Evolutionary conservation across 1,284 basidiomycete genomes (phyloP), one percentile per base, ranked within the genome.

Genomic region (Veloporphyrellus conicus): DNA sequence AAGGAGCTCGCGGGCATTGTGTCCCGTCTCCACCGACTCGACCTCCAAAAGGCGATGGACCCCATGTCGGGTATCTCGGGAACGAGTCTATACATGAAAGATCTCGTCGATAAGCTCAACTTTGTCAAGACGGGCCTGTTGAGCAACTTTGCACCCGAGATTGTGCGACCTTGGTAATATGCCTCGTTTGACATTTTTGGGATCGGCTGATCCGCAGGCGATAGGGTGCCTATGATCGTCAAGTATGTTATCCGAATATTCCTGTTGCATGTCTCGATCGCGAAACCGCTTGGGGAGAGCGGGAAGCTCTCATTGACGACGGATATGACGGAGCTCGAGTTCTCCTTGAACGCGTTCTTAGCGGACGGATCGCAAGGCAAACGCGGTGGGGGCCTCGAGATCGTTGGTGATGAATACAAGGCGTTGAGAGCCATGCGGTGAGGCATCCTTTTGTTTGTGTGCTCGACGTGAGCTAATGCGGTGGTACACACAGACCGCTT

Each of bases 321-420:
- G 44, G 94, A 98, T 65, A 94, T 96, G 91, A 89, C 94, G 1
- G 90, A 93, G 65, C 77, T 98, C 44, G 95, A 98, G 69, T 95
- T 97, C 66, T 83, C 87, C 0, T 67, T 94, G 45, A 86, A 82
- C 56, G 80, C 86, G 2, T 90, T 95, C 62, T 72, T 93, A 60
- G 74, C 73, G 41, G 74, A 84, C 57, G 73, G 77, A 35, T 64
- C 71, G 8, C 78, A 79, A 53, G 73, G 68, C 50, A 81, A 82
- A 57, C 78, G 81, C 4, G 78, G 80, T 1, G 74, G 79, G 12
- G 80, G 78, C 56, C 71, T 92, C 38, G 84, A 88, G 50, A 74
- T 70, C 23, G 76, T 90, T 4, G 89, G 88, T 0, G 84, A 86
- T 22, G 90, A 93, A 53, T 94, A 94, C 66, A 76, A 79, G 9